Conservation (phyloP, 2,329 filamentous ascomycete genomes). For the Phaeosphaeria sp. region DNA sequence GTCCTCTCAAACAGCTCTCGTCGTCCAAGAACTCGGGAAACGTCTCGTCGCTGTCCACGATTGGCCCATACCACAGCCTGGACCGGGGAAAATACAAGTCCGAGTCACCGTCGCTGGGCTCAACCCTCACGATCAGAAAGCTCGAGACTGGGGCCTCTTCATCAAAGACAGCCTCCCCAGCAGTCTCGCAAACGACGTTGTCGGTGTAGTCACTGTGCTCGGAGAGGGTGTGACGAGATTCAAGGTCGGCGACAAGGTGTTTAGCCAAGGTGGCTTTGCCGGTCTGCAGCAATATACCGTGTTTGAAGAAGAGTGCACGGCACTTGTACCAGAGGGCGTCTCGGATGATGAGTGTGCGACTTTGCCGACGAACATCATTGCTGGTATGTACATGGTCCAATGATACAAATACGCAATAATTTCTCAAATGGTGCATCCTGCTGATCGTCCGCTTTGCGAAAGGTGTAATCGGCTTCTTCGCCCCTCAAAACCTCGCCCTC, state of each 20-base stretch:
- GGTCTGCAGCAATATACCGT: slow-evolving; percentile 52
- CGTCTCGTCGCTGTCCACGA: not conserved
- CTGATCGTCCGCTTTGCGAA: too few species aligned
- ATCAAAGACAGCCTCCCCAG: slow-evolving; percentile 41
- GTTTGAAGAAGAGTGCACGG: slow-evolving; percentile 34
- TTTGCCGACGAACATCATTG: slow-evolving; percentile 30
- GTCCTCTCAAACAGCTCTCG: not conserved
- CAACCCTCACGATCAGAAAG: slow-evolving; percentile 51
- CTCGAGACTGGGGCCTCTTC: slow-evolving; percentile 48
- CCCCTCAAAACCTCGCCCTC: slow-evolving; percentile 27
- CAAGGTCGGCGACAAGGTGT: slow-evolving; percentile 64
- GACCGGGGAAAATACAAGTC: slow-evolving; percentile 43
- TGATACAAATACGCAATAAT: too few species aligned
- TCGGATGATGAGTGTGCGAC: slow-evolving; percentile 48
- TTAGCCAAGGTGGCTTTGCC: slow-evolving; percentile 49
- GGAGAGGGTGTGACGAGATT: slow-evolving; percentile 61
- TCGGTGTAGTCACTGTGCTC: slow-evolving; percentile 56
- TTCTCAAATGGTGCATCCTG: too few species aligned
- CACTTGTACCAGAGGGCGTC: slow-evolving; percentile 44
- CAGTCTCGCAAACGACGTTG: slow-evolving; percentile 53
- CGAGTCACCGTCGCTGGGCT: slow-evolving; percentile 46
- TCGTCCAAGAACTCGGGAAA: not conserved
- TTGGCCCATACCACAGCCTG: slow-evolving; percentile 16
- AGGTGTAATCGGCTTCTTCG: slow-evolving; percentile 42
- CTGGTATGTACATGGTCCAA: not conserved